Evolutionary conservation across 495 filamentous ascomycete species (phyloP).

Genomic region (Aspergillus avenaceus): DNA sequence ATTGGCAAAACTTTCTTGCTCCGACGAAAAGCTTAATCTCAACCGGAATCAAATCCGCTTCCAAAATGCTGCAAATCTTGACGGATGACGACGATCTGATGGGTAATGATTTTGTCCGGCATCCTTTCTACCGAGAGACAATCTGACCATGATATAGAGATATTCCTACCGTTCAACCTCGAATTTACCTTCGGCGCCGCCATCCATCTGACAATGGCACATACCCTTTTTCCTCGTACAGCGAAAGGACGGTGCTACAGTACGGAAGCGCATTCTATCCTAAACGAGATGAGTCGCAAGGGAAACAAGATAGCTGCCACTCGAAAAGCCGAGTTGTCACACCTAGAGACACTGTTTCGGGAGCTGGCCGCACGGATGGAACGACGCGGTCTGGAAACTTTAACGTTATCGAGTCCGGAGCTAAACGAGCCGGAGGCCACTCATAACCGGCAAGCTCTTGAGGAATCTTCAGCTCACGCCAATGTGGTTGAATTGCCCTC

Average conservation of each 20-base stretch:
- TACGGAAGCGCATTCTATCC: conserved; percentile 20
- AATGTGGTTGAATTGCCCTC: no score
- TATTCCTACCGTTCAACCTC: conserved; percentile 36
- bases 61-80: conserved; percentile 31
- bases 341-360: conserved; percentile 22
- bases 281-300: conserved; percentile 32
- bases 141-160: conserved; percentile 18
- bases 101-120: no score
- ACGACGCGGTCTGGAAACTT: conserved; percentile 11
- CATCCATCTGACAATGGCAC: conserved; percentile 27
- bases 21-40: conserved; percentile 27
- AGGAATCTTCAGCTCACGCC: no score
- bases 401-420: conserved; percentile 10
- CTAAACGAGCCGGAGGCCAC: neutral
- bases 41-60: conserved; percentile 33
- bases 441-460: no score
- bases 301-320: conserved; percentile 28
- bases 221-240: conserved; percentile 24
- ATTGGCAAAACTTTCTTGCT: conserved; percentile 24
- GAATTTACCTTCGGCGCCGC: conserved; percentile 36
- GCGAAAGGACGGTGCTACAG: conserved; percentile 15
- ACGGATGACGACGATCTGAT: conserved; percentile 28
- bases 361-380: conserved; percentile 18
- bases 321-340: conserved; percentile 23
- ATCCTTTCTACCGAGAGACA: neutral